Percentiles rank a stretch among this genome's conserved stretches.
Conservation (phyloP, 306 rosid species). For the Cercis canadensis region DNA sequence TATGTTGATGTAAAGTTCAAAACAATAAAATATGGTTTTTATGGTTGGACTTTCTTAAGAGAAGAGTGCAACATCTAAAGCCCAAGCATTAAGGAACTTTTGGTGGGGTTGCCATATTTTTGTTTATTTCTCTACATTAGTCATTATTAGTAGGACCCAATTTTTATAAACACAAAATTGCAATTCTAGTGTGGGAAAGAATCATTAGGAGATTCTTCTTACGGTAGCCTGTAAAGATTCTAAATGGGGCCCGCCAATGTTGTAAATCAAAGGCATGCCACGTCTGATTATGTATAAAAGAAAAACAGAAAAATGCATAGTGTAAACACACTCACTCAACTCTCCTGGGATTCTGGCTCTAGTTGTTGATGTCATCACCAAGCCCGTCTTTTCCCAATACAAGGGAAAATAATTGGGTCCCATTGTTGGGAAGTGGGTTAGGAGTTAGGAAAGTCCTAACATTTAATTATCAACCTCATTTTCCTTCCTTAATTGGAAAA, state of each 20-base stretch:
- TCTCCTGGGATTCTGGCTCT: slow-evolving; percentile 44
- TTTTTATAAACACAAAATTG: background rate
- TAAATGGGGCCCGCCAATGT: slow-evolving; percentile 24
- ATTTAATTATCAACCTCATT: slow-evolving; percentile 36
- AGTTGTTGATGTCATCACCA: slow-evolving; percentile 48
- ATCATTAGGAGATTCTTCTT: slow-evolving; percentile 62
- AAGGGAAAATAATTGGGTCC: slow-evolving; percentile 59
- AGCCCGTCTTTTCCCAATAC: slow-evolving; percentile 68
- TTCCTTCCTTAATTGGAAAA: slow-evolving; percentile 48
- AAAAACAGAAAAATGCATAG: slow-evolving; percentile 36
- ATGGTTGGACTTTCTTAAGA: slow-evolving; percentile 20
- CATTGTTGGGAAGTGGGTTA: slow-evolving; percentile 42
- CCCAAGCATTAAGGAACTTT: slow-evolving; percentile 51
- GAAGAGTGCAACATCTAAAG: slow-evolving; percentile 32
- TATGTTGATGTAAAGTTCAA: background rate
- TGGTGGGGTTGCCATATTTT: slow-evolving; percentile 25
- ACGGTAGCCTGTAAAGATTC: slow-evolving; percentile 61
- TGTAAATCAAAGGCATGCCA: slow-evolving; percentile 58
- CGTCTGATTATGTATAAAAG: slow-evolving; percentile 43
- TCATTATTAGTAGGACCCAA: background rate
- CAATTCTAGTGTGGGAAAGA: slow-evolving; percentile 39
- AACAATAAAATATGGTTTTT: slow-evolving; percentile 17
- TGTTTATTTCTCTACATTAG: background rate
- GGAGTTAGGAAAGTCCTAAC: no score
- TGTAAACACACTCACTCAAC: slow-evolving; percentile 47